Evolutionary conservation across 2,329 filamentous ascomycete genomes (phyloP).

Genomic region (Reticulascus tulasneorum): DNA sequence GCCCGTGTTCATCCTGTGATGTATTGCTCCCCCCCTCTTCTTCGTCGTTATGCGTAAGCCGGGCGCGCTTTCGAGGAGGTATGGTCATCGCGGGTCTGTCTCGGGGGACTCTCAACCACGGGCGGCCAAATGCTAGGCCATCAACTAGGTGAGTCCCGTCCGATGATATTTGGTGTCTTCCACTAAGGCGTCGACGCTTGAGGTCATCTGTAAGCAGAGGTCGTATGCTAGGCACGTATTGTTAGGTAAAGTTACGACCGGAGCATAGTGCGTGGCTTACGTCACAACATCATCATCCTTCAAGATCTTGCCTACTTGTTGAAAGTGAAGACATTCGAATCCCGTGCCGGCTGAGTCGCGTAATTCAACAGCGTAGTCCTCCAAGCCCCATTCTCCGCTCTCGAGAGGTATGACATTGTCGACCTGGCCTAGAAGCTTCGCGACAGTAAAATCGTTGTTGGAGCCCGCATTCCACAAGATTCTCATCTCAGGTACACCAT

Average conservation of each 20-base stretch:
- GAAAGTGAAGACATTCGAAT: slow-evolving; percentile 88
- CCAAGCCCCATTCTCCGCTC: slow-evolving; percentile 75
- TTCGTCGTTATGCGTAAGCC: slow-evolving; percentile 39
- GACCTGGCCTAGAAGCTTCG: slow-evolving; percentile 71
- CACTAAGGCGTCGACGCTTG: slow-evolving; percentile 66
- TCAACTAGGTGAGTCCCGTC: slow-evolving; percentile 82
- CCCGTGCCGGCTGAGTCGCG: slow-evolving; percentile 47
- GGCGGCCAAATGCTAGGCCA: slow-evolving; percentile 77
- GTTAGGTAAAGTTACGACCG: slow-evolving; percentile 1
- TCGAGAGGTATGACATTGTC: slow-evolving; percentile 81
- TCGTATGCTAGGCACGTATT: slow-evolving; percentile 58
- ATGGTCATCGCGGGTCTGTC: slow-evolving; percentile 66
- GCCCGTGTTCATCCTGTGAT: slow-evolving; percentile 26
- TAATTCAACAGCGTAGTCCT: slow-evolving; percentile 85
- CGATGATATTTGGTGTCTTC: slow-evolving; percentile 73
- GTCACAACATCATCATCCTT: slow-evolving; percentile 81
- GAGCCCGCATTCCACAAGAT: slow-evolving; percentile 66
- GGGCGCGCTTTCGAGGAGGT: slow-evolving; percentile 67
- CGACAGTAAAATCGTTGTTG: slow-evolving; percentile 62
- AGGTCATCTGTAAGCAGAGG: slow-evolving; percentile 73
- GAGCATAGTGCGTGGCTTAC: slow-evolving; percentile 42
- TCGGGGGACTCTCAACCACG: slow-evolving; percentile 56
- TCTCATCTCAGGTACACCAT: slow-evolving; percentile 67
- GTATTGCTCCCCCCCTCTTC: slow-evolving; percentile 38
- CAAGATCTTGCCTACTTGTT: slow-evolving; percentile 63